phyloP scores from a whole-genome alignment of 495 filamentous ascomycete genomes.

The Hypoxylon fragiforme region DNA sequence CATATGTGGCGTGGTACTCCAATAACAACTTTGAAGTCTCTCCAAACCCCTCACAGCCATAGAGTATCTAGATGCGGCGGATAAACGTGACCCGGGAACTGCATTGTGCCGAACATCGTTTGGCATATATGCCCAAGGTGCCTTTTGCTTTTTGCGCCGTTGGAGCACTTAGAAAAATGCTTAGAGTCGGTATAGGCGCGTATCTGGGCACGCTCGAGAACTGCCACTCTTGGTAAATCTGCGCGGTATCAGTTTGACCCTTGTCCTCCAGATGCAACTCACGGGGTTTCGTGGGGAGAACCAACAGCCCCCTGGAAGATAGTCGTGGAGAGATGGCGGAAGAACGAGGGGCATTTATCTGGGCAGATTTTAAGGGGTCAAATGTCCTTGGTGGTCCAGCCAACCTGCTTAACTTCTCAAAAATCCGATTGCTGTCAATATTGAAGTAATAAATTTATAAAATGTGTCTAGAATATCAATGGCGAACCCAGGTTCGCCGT shows the following conservation, averaged over 20 bases:
- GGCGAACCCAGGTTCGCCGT: neutral
- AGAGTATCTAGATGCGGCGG: slow-evolving; percentile 8
- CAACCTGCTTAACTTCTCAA: neutral
- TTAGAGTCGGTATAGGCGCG: slow-evolving; percentile 11
- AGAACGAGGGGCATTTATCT: slow-evolving; percentile 1
- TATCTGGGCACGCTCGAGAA: neutral
- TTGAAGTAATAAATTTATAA: slow-evolving; percentile 9
- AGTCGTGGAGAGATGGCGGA: neutral
- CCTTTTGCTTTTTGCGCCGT: neutral
- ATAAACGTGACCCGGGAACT: slow-evolving; percentile 9
- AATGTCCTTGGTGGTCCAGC: neutral
- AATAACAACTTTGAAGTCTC: slow-evolving; percentile 9
- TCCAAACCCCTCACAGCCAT: slow-evolving; percentile 20
- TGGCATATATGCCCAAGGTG: neutral
- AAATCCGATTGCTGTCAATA: neutral
- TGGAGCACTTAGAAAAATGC: neutral
- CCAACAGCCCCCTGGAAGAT: neutral
- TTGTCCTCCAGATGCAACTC: neutral
- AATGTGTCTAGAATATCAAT: neutral
- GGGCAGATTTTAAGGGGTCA: neutral
- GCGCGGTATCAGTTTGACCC: neutral
- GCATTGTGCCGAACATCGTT: slow-evolving; percentile 14
- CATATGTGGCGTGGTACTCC: slow-evolving; percentile 3
- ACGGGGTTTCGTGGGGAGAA: neutral
- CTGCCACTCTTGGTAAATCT: slow-evolving; percentile 6